Conservation (phyloP, 495 filamentous ascomycete genomes). For the Lophium mytilinum region DNA sequence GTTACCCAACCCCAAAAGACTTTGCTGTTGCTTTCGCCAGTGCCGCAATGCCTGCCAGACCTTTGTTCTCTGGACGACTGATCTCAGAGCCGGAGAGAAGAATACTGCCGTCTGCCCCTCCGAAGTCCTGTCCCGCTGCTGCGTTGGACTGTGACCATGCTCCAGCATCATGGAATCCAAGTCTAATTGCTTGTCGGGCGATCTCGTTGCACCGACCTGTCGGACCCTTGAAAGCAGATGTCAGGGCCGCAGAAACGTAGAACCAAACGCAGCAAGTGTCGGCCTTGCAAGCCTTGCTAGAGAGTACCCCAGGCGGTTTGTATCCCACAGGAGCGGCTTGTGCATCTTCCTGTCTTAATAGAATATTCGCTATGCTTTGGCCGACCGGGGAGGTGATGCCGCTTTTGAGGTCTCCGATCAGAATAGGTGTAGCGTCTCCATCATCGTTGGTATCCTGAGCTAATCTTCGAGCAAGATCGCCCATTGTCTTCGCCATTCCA, state of each 20-base stretch:
- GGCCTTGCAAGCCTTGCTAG: constrained; percentile 2
- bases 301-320: background rate
- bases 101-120: constrained; percentile 27
- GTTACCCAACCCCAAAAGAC: constrained; percentile 9
- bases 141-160: constrained; percentile 12
- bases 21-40: background rate
- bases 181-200: constrained; percentile 22
- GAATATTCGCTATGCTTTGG: constrained; percentile 14
- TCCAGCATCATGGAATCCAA: constrained; percentile 30
- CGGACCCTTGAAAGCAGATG: constrained; percentile 8
- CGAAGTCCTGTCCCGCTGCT: constrained; percentile 7
- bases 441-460: constrained; percentile 3
- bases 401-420: constrained; percentile 18
- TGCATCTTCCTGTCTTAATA: constrained; percentile 6
- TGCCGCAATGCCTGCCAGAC: constrained; percentile 12
- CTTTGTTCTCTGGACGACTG: constrained; percentile 20
- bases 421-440: background rate
- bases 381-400: constrained; percentile 10
- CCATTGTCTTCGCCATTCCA: constrained; percentile 5
- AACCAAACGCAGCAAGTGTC: constrained; percentile 23
- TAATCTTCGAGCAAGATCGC: background rate
- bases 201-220: constrained; percentile 21
- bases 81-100: constrained; percentile 11
- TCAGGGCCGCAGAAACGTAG: constrained; percentile 7
- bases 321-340: constrained; percentile 7